These are phyloP conservation scores for Cutaneotrichosporon spelunceum DNA, from an alignment of 1,284 basidiomycete species.

Conservation along the genomic window DNA sequence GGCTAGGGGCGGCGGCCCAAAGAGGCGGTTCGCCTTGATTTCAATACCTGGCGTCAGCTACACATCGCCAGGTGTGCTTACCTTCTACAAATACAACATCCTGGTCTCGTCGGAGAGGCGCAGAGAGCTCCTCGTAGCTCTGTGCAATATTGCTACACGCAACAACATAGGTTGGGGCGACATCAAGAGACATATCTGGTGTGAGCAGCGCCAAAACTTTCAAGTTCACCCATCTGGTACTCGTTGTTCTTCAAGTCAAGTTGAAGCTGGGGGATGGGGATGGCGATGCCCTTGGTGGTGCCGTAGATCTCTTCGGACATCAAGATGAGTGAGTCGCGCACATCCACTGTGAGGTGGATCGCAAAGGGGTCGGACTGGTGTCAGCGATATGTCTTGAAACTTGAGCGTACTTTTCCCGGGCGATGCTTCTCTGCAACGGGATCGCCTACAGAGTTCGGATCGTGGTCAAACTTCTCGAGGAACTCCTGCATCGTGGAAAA, in stretches of 20 bases:
- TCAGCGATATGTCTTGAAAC: background rate
- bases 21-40: slow-evolving; percentile 75
- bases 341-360: slow-evolving; percentile 62
- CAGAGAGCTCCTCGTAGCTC: slow-evolving; percentile 32
- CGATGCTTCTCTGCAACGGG: slow-evolving; percentile 74
- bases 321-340: slow-evolving; percentile 60
- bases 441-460: slow-evolving; percentile 65
- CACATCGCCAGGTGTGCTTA: slow-evolving; percentile 38
- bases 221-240: slow-evolving; percentile 72
- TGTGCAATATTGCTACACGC: slow-evolving; percentile 58
- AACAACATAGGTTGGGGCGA: slow-evolving; percentile 60
- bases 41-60: slow-evolving; percentile 60
- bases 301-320: slow-evolving; percentile 73
- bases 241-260: slow-evolving; percentile 74
- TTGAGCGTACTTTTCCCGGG: slow-evolving; percentile 60
- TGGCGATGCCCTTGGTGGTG: slow-evolving; percentile 59
- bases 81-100: slow-evolving; percentile 62
- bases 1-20: slow-evolving; percentile 79
- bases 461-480: slow-evolving; percentile 62
- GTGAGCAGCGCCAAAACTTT: slow-evolving; percentile 7
- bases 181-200: slow-evolving; percentile 73
- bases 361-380: slow-evolving; percentile 74
- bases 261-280: slow-evolving; percentile 66
- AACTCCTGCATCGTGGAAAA: slow-evolving; percentile 83
- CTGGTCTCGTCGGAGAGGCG: slow-evolving; percentile 27